Evolutionary conservation across 495 filamentous ascomycete genomes (phyloP).

Genomic region (Pseudotulostoma volvatum): DNA sequence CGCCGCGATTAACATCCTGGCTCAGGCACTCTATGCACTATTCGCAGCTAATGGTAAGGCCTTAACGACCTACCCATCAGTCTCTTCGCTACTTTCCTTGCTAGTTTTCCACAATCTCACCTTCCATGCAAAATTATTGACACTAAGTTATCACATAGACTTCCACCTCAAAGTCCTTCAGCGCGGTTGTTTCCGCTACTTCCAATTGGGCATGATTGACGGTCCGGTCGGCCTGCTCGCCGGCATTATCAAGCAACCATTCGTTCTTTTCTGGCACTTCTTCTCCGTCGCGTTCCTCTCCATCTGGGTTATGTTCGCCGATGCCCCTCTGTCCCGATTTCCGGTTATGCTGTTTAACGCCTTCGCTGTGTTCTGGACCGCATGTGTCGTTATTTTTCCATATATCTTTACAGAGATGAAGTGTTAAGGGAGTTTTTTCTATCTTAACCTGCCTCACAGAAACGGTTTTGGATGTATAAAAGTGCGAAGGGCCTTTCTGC

Average conservation of each 20-base stretch:
- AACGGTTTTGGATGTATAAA: too few species aligned
- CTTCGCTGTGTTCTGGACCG: constrained; percentile 64
- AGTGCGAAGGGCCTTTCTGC: too few species aligned
- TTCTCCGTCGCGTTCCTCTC: constrained; percentile 81
- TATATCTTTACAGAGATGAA: constrained; percentile 51
- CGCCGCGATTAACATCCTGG: constrained; percentile 87
- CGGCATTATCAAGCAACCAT: constrained; percentile 62
- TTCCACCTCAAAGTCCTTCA: constrained; percentile 62
- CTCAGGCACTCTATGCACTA: constrained; percentile 74
- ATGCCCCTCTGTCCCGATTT: constrained; percentile 39
- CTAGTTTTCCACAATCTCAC: not conserved
- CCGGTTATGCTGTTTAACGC: constrained; percentile 44
- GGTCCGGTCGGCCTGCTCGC: constrained; percentile 72
- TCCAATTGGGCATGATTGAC: constrained; percentile 59
- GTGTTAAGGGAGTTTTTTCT: constrained; percentile 4
- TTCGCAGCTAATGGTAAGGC: constrained; percentile 67
- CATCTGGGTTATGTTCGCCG: constrained; percentile 58
- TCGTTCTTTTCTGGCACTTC: constrained; percentile 79
- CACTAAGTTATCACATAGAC: constrained; percentile 25
- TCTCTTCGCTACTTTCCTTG: not conserved
- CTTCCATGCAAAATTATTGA: constrained; percentile 1
- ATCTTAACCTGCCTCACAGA: not conserved
- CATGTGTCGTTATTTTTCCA: constrained; percentile 76
- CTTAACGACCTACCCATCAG: not conserved
- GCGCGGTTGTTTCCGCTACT: constrained; percentile 85